Evolutionary conservation across 1,284 basidiomycete genomes (phyloP).

Genomic region (Boletus semigastroideus): DNA sequence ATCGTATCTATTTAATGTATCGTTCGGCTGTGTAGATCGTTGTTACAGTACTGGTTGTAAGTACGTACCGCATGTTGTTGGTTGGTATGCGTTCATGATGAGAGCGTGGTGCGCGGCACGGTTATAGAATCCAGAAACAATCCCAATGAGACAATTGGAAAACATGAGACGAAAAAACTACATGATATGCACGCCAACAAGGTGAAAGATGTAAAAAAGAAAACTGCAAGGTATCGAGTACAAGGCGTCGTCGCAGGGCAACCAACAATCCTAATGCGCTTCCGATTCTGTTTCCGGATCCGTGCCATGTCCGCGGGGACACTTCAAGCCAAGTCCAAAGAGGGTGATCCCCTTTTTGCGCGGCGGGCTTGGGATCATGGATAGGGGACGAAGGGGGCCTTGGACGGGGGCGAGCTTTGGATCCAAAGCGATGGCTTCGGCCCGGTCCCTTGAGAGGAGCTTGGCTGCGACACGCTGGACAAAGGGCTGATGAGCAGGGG

Average conservation of each 20-base stretch:
- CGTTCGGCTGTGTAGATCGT: slow-evolving; percentile 2
- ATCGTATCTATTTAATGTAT: neutral
- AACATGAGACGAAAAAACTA: slow-evolving; percentile 13
- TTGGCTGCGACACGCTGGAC: slow-evolving; percentile 13
- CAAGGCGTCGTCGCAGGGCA: neutral
- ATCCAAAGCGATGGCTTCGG: slow-evolving; percentile 26
- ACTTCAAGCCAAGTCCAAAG: slow-evolving; percentile 25
- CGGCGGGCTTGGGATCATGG: slow-evolving; percentile 20
- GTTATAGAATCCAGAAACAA: neutral
- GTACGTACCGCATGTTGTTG: neutral
- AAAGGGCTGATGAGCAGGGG: slow-evolving; percentile 7
- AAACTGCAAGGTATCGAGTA: neutral
- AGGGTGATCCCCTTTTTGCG: slow-evolving; percentile 16
- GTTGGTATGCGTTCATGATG: neutral
- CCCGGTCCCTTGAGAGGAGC: slow-evolving; percentile 26
- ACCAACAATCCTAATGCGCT: slow-evolving; percentile 4
- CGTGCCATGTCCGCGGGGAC: neutral
- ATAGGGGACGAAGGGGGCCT: slow-evolving; percentile 31
- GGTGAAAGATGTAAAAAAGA: neutral
- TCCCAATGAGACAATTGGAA: slow-evolving; percentile 4
- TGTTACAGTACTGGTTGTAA: neutral
- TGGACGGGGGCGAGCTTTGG: slow-evolving; percentile 36
- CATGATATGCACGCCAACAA: slow-evolving; percentile 5
- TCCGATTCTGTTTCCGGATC: neutral
- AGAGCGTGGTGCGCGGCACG: neutral